Base-by-base conservation (phyloP, 2,329 filamentous ascomycete species). In the Hymenotorrendiella dingleyae region DNA sequence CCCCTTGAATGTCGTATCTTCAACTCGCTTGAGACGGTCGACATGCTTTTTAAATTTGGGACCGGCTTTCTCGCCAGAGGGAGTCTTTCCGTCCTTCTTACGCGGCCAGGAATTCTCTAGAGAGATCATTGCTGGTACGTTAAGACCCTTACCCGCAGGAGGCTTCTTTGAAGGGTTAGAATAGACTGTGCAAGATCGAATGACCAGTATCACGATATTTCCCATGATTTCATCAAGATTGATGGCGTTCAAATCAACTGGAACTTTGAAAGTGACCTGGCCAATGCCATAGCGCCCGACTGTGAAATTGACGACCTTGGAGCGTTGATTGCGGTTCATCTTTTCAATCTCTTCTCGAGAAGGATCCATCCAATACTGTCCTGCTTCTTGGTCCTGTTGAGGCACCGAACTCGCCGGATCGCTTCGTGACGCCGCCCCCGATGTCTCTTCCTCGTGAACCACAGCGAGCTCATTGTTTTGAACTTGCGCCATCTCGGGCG, bases 41-140 rank as follows among this genome's bases (percentile, higher is more conserved):
- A 96, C 67, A 63, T 98, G 93, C 66, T 89, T 94, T 27, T 82
- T 76, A 50, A 88, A 80, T 22, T 81, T 76, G 19, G 75, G 73
- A n/a, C 76, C 76, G 48, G 70, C 76, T 49, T 77, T 84, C 33
- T 80, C 75, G 45, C 67, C 63, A 76, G 58, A 55, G 66, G 56
- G 73, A 35, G 70, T 67, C 51, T 71, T 73, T 61, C 76, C 78
- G 50, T 80, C 76, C 40, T 70, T 67, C 60, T 76, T 76, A 44
- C 91, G 84, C 22, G 93, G 93, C 83, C 87, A 97, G 0, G 90
- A 95, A 60, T 97, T 91, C 61, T 93, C 83, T 9, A 98, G 75
- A n/a, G 76, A 79, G 50, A 98, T 90, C 27, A 78, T 81, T 0
- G 93, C 87, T 3, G 89, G 90, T 6, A 96, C 87, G 58, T 98